Conservation (phyloP, 1,284 basidiomycete species). For the Puccinia triticina region DNA sequence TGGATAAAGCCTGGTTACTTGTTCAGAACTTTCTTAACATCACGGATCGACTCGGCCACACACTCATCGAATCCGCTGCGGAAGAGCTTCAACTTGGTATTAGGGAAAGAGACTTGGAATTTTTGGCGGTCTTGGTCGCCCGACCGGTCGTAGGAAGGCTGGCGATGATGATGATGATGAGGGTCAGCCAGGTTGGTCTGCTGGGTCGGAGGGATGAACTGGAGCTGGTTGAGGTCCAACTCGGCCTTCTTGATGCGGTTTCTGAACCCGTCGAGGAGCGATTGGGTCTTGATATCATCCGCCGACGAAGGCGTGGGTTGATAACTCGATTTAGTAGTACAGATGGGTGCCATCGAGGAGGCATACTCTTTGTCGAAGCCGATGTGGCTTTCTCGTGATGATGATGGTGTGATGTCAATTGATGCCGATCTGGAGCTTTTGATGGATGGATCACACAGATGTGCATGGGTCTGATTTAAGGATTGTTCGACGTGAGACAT, state of each 20-base stretch:
- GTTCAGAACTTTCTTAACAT: slow-evolving; percentile 5
- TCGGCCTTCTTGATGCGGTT: slow-evolving; percentile 30
- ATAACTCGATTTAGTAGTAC: not conserved
- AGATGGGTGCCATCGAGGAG: not conserved
- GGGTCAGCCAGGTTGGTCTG: not conserved
- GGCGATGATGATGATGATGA: not conserved
- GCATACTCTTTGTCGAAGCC: not conserved
- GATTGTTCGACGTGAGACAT: not conserved
- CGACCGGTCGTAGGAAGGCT: not conserved
- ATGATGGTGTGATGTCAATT: not conserved
- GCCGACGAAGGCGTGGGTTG: not conserved
- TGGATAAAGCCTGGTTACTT: not conserved
- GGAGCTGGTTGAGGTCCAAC: slow-evolving; percentile 19
- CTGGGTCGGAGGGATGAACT: not conserved
- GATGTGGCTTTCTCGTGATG: not conserved
- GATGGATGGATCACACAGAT: not conserved
- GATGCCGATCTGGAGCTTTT: not conserved
- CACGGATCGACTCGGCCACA: not conserved
- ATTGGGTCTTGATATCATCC: slow-evolving; percentile 18
- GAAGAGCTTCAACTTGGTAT: slow-evolving; percentile 16
- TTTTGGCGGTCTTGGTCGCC: not conserved
- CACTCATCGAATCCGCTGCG: not conserved
- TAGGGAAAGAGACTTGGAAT: not conserved
- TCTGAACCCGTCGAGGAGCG: slow-evolving; percentile 21
- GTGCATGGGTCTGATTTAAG: not conserved